Percentiles rank a stretch among this genome's conserved stretches.
phyloP scores from a whole-genome alignment of 768 basidiomycete species.

The Russula sp. region DNA sequence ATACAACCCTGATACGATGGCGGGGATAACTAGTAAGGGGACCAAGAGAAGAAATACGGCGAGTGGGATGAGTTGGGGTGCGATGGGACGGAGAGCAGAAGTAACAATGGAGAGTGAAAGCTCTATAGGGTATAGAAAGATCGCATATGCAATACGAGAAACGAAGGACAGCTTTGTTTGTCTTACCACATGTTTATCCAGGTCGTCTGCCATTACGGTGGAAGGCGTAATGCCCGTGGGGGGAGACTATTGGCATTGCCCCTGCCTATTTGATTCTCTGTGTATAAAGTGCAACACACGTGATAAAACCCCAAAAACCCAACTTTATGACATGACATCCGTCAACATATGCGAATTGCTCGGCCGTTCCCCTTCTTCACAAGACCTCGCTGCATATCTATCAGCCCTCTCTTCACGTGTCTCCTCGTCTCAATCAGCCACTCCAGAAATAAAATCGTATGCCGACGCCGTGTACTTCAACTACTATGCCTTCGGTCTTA shows the following conservation, averaged over 20 bases:
- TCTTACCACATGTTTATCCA: slow-evolving; percentile 12
- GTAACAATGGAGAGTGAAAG: slow-evolving; percentile 27
- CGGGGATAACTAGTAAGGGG: slow-evolving; percentile 55
- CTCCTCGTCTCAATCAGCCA: slow-evolving; percentile 19
- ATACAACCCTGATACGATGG: slow-evolving; percentile 60
- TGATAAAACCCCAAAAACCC: neutral
- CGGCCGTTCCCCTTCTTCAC: slow-evolving; percentile 46
- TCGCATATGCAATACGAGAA: slow-evolving; percentile 1
- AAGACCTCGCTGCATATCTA: slow-evolving; percentile 41
- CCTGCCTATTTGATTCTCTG: no score
- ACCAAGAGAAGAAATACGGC: slow-evolving; percentile 54
- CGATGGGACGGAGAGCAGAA: slow-evolving; percentile 40
- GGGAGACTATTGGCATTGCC: no score
- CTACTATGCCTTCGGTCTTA: slow-evolving; percentile 73
- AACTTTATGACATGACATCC: neutral
- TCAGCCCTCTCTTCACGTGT: slow-evolving; percentile 27
- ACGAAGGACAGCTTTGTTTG: slow-evolving; percentile 2
- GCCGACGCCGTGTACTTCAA: slow-evolving; percentile 84
- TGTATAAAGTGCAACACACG: neutral
- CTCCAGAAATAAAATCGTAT: slow-evolving; percentile 73
- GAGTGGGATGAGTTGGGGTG: slow-evolving; percentile 61
- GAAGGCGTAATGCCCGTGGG: neutral
- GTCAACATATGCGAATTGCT: slow-evolving; percentile 37
- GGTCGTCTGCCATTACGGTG: slow-evolving; percentile 15
- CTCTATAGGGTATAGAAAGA: slow-evolving; percentile 25